Evolutionary conservation across 495 filamentous ascomycete genomes (phyloP).

Genomic region (Amniculicola lignicola): DNA sequence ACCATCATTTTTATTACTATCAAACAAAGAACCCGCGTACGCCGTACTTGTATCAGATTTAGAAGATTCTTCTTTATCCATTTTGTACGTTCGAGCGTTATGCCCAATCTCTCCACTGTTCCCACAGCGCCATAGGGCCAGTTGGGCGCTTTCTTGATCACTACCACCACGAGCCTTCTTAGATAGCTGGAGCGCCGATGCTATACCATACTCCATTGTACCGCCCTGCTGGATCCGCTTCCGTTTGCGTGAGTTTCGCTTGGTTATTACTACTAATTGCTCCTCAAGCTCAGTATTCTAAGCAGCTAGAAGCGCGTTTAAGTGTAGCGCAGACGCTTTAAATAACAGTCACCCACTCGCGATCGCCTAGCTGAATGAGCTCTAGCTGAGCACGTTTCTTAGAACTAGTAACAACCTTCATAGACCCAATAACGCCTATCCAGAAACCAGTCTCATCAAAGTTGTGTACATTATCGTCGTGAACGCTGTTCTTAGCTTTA

Average conservation of each 20-base stretch:
- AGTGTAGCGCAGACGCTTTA: slow-evolving; percentile 30
- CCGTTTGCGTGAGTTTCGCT: neutral
- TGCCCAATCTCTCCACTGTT: slow-evolving; percentile 18
- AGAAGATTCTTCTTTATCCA: slow-evolving; percentile 15
- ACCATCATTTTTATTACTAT: slow-evolving; percentile 8
- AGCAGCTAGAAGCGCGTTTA: neutral
- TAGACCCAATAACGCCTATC: slow-evolving; percentile 35
- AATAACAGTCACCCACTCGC: slow-evolving; percentile 44
- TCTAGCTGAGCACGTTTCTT: slow-evolving; percentile 26
- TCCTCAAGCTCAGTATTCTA: slow-evolving; percentile 16
- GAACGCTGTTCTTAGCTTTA: too few relatives aligned
- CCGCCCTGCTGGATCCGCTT: slow-evolving; percentile 12
- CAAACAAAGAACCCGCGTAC: slow-evolving; percentile 6
- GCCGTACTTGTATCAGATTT: slow-evolving; percentile 15
- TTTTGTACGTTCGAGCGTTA: slow-evolving; percentile 19
- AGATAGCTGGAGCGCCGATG: neutral
- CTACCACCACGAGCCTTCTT: slow-evolving; percentile 23
- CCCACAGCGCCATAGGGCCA: slow-evolving; percentile 20
- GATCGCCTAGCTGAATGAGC: slow-evolving; percentile 40
- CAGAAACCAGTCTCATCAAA: slow-evolving; percentile 47
- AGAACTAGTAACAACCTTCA: slow-evolving; percentile 11
- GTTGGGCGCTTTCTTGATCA: slow-evolving; percentile 7
- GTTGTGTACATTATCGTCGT: slow-evolving; percentile 49
- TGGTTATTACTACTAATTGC: slow-evolving; percentile 10
- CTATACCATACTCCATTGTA: slow-evolving; percentile 20